A percentile compares a stretch with the other conserved stretches of the same genome.
Evolutionary conservation across 345 rosid genomes (phyloP).

Genomic region (Brassica incana): DNA sequence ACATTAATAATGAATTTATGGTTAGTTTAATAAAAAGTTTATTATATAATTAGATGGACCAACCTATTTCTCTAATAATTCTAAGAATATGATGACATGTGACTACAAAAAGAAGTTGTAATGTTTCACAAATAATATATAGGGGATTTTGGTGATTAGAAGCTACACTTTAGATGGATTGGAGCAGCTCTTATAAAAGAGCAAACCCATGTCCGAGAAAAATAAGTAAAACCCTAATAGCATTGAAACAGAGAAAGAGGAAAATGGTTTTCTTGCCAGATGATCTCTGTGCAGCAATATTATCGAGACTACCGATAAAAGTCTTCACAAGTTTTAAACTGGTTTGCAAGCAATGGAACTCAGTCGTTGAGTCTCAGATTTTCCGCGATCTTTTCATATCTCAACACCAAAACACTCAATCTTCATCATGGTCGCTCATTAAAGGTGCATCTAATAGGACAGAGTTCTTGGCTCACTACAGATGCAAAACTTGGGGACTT

Average conservation of each 20-base stretch:
- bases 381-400: not conserved
- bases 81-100: no score
- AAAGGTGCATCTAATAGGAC: not conserved
- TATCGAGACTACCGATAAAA: not conserved
- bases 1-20: no score
- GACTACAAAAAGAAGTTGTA: no score
- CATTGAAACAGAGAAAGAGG: not conserved
- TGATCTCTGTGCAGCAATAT: not conserved
- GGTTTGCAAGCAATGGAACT: not conserved
- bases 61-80: no score
- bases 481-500: slow-evolving; percentile 3
- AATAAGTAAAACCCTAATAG: not conserved
- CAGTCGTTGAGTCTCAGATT: not conserved
- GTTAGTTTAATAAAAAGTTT: no score
- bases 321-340: not conserved
- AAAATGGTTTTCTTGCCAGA: not conserved
- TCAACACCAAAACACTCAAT: not conserved
- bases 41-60: no score
- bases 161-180: no score
- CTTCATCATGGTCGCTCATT: slow-evolving; percentile 14
- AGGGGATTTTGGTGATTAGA: no score
- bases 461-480: not conserved
- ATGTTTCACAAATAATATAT: no score
- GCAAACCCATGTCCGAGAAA: not conserved
- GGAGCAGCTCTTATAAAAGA: no score